A percentile compares a stretch with the other conserved stretches of the same genome.
Conservation (phyloP, 2,329 filamentous ascomycete species). For the Saccharata proteae region DNA sequence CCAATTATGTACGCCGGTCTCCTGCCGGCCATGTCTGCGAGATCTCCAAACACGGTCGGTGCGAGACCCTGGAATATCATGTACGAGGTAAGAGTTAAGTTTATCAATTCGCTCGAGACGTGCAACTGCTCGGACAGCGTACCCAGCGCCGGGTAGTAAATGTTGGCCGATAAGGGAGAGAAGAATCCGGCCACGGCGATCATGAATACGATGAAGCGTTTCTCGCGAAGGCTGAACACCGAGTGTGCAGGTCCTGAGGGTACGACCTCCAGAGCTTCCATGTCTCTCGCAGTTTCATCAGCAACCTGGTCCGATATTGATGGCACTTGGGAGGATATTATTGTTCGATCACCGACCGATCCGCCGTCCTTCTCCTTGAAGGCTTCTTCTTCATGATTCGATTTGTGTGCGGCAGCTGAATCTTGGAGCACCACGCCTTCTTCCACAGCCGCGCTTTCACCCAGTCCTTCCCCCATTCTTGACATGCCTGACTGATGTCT, state of each 20-base stretch:
- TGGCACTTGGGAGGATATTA: slow-evolving; percentile 3
- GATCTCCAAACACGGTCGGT: slow-evolving; percentile 39
- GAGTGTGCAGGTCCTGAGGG: slow-evolving; percentile 12
- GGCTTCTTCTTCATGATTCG: background rate
- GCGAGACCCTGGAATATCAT: slow-evolving; percentile 40
- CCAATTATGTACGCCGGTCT: slow-evolving; percentile 38
- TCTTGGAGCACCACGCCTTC: background rate
- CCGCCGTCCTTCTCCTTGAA: background rate
- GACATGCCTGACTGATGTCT: slow-evolving; percentile 9
- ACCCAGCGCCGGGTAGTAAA: slow-evolving; percentile 16
- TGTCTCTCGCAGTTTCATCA: slow-evolving; percentile 8
- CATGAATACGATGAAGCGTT: slow-evolving; percentile 36
- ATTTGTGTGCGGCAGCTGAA: background rate
- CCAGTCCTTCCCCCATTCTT: no score
- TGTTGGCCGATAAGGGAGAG: slow-evolving; percentile 32
- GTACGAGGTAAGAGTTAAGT: slow-evolving; percentile 32
- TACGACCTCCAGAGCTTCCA: slow-evolving; percentile 11
- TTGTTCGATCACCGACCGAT: slow-evolving; percentile 1
- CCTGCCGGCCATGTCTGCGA: slow-evolving; percentile 39
- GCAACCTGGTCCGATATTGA: slow-evolving; percentile 4
- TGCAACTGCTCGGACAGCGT: slow-evolving; percentile 19
- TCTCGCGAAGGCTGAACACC: slow-evolving; percentile 18
- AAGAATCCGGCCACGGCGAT: slow-evolving; percentile 41
- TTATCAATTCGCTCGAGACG: slow-evolving; percentile 21
- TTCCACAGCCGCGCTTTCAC: background rate